Conservation (phyloP, 345 rosid genomes). For the Leavenworthia alabamica region DNA sequence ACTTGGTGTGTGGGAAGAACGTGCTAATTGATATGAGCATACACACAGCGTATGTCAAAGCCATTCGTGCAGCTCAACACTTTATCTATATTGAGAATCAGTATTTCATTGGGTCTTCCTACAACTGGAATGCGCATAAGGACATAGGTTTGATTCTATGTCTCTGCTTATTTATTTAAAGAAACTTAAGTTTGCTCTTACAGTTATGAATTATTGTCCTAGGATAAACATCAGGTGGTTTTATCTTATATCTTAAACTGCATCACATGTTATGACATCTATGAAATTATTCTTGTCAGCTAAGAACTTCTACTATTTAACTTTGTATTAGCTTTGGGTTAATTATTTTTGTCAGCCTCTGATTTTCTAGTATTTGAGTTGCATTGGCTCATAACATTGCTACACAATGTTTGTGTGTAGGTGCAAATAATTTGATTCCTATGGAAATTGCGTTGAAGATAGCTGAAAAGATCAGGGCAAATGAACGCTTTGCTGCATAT, state of each 20-base stretch:
- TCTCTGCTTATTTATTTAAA: neutral
- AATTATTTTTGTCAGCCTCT: no score
- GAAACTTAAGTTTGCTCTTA: no score
- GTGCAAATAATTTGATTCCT: constrained; percentile 90
- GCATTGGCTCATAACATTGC: no score
- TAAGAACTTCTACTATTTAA: no score
- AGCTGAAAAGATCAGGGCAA: constrained; percentile 75
- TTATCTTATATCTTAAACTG: no score
- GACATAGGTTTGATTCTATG: constrained; percentile 55
- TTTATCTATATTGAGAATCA: constrained; percentile 94
- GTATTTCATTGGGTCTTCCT: constrained; percentile 92
- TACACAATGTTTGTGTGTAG: no score
- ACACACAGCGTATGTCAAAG: constrained; percentile 91
- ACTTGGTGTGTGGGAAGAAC: constrained; percentile 83
- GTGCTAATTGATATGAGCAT: constrained; percentile 98
- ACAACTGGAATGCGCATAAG: constrained; percentile 68
- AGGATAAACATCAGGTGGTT: no score
- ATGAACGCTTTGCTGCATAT: constrained; percentile 88
- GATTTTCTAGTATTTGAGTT: no score
- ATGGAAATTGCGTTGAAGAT: constrained; percentile 97
- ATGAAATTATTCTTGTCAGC: no score
- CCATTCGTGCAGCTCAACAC: constrained; percentile 96
- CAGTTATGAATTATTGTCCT: no score
- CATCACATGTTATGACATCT: no score
- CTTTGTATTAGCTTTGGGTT: no score